Evolutionary conservation across 129 eudicot genomes (phyloP), one percentile per base, ranked within the genome.

Genomic region (Calendula officinalis): DNA sequence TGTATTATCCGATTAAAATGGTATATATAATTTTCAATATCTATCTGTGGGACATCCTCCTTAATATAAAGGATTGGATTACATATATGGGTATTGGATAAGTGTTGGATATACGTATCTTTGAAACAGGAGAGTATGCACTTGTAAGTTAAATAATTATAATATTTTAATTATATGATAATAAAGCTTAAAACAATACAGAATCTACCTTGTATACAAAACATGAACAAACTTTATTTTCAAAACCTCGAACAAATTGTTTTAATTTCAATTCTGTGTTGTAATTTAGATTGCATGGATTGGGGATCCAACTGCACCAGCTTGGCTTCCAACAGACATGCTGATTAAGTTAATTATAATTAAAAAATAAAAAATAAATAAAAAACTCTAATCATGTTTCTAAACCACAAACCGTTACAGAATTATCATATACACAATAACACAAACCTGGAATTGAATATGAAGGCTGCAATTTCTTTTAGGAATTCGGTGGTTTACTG

Each of bases 241-340:
- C 40, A 38, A 13, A 52, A 49, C 39, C 17, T 0, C 16, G 12
- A 14, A 16, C 39, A 40, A 39, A 60, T 36, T n/a, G n/a, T n/a
- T 40, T 45, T 16, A 44, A 4, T 3, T 8, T 27, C 11, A 42
- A 61, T n/a, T 47, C 47, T 59, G 55, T 34, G 53, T 44, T 75
- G 47, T n/a, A n/a, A n/a, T n/a, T n/a, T 81, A 91, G 96, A 84
- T 87, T 78, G 90, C 88, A 67, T 91, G 98, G 98, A 82, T 91
- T 52, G 98, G 98, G 66, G 70, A 87, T 58, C 96, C 98, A 43
- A 91, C 96, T 22, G 92, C 98, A 44, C 98, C 98, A 74, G 96
- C 98, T 82, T 91, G 98, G 98, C 90, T 91, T 62, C 96, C 98
- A 51, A 91, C 94, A 10, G 94, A 91, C 45, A 91, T 91, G 98